Conservation (phyloP, 495 filamentous ascomycete genomes). For the Aspergillus campestris region DNA sequence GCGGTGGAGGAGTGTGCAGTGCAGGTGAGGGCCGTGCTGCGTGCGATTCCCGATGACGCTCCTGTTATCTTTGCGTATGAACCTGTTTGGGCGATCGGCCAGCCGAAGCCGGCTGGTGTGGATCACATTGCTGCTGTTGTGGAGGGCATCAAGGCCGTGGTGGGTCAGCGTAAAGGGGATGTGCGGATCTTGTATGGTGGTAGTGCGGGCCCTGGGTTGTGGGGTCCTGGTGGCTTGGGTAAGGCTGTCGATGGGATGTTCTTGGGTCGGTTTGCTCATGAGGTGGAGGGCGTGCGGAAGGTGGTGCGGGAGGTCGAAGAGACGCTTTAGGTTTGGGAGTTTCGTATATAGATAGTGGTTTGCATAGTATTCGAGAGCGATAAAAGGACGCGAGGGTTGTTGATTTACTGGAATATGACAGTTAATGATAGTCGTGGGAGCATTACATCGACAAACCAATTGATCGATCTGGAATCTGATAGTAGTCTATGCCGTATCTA, state of each 20-base stretch:
- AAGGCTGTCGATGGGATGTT: slow-evolving; percentile 75
- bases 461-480: no score
- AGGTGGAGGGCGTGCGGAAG: slow-evolving; percentile 54
- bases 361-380: no score
- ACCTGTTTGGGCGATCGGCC: slow-evolving; percentile 84
- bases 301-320: slow-evolving; percentile 62
- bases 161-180: slow-evolving; percentile 35
- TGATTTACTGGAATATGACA: not conserved
- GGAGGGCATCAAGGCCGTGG: slow-evolving; percentile 43
- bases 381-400: not conserved
- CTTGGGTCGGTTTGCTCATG: slow-evolving; percentile 72
- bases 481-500: no score
- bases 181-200: slow-evolving; percentile 72
- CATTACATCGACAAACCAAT: no score
- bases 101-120: slow-evolving; percentile 57
- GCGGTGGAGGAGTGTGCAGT: slow-evolving; percentile 57
- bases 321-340: slow-evolving; percentile 13
- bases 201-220: slow-evolving; percentile 70
- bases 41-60: slow-evolving; percentile 44
- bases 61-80: slow-evolving; percentile 83
- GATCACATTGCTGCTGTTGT: slow-evolving; percentile 69
- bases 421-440: no score
- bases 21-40: slow-evolving; percentile 55
- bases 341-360: not conserved
- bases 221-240: slow-evolving; percentile 47